Base-by-base conservation (phyloP, 2,329 filamentous ascomycete genomes). In the Exophiala dermatitidis region DNA sequence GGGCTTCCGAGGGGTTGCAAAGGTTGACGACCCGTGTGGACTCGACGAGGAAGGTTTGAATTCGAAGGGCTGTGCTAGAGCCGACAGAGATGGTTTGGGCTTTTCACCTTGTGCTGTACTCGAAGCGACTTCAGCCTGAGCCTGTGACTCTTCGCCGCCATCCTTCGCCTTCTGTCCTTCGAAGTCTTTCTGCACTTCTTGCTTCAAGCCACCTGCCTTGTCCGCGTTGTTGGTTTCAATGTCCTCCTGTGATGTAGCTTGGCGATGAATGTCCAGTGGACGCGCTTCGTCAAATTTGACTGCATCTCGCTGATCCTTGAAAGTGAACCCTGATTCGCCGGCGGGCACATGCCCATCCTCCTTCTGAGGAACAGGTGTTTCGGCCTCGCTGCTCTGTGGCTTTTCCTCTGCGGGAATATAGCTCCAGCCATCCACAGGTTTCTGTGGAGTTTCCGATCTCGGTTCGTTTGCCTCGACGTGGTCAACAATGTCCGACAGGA, bases 61-160 rank as follows among this genome's bases (percentile, higher is more conserved):
- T 51, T 77, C 77, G 66, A 93, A 94, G 0, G 85, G 78, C 62
- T 80, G 81, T 0, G 87, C 86, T 10, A 81, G 77, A 3, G 86
- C 84, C 34, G 87, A 90, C 28, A 90, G 73, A 3, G 82, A 82
- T 60, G 77, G 77, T 60, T 74, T 74, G 65, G 79, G 66, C 50
- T 73, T 73, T 59, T 71, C 65, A 7, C 45, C 60, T 41, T 29
- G 29, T 29, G 31, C 31, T 19, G 4, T 28, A 8, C 32, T 10
- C 28, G 40, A 4, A 4, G 40, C 32, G 8, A 33, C 28, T 33
- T 50, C 19, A 19, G 28, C 32, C 42, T 45, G 28, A 6, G 28
- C 12, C 6, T 4, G 42, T 10, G 2, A 32, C 10, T n/a, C 10
- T 32, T 45, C 19, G 7, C 32, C n/a, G 3, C 12, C 28, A 33